Base-by-base conservation (phyloP, 2,329 filamentous ascomycete genomes). In the Ustulina deusta region DNA sequence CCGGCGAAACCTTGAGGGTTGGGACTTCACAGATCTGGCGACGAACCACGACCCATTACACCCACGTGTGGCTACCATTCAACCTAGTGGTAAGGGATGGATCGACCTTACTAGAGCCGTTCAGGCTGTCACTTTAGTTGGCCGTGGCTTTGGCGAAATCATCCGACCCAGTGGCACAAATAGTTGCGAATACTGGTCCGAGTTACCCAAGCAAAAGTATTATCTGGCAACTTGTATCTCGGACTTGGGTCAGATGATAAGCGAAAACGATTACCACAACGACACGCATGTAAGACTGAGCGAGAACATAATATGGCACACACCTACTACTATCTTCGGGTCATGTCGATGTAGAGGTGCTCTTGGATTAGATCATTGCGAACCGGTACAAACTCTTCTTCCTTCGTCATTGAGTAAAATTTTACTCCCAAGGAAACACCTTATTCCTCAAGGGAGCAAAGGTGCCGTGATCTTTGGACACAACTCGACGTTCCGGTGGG, bases 131-230 rank as follows among this genome's bases (percentile, higher is more conserved):
- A 72, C 70, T 0, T 55, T 75, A 2, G 68, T 75, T 17, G 72
- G 73, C 2, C 56, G 34, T 6, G 69, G 71, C 1, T 75, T 74
- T 32, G 73, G 73, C 2, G 71, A 74, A 2, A 61, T 75, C 2
- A 63, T 73, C 27, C 34, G 20, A 22, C 65, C 61, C 4, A 27
- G 44, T 32, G 34, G 34, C 6, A n/a, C 36, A 2, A n/a, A n/a
- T n/a, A n/a, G n/a, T n/a, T 63, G 58, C 20, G 46, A 52, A 42
- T n/a, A 40, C 32, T 61, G 58, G 58, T 17, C 32, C n/a, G 20
- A 29, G 20, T 17, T 61, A 15, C 59, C 59, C 1, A 34, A 27
- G n/a, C 6, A 34, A 29, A 20, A 54, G 5, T 61, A 10, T 54
- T 61, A 42, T 44, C 22, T 61, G 29, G 59, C 59, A 36, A 34